Evolutionary conservation across 2,329 filamentous ascomycete species (phyloP), one percentile per base, ranked within the genome.

Genomic region (Penicillium sclerotiorum): DNA sequence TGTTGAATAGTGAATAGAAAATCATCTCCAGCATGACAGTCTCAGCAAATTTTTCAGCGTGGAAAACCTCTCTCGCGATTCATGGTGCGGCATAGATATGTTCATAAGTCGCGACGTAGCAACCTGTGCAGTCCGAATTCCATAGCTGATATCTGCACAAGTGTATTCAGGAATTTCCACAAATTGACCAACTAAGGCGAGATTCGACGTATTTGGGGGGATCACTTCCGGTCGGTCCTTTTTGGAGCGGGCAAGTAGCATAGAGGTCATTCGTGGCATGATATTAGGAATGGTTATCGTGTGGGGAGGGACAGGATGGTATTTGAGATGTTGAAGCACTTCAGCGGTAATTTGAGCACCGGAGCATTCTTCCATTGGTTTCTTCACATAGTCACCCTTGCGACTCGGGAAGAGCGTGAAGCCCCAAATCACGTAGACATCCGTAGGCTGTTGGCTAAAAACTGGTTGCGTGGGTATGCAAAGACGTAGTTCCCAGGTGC

Each of bases 381-480:
- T 43, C 15, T 11, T 15, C 9, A 43, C 25, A 22, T 20, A 43
- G 3, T 71, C 62, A 6, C 74, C 73, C 2, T 56, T 43, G 30
- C 60, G 53, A 13, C 68, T 65, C 1, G 72, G 70, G n/a, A 68
- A 65, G n/a, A 75, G 62, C 2, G 66, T 67, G 46, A 72, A 75
- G 5, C 73, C 71, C 72, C 73, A 74, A 36, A 75, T 60, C 7
- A 73, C 69, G 15, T 67, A 59, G 23, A 68, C 60, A 32, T 62
- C 53, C 37, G 49, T 33, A 5, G 65, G 63, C 47, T 77, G 74
- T 27, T 64, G 62, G 22, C 65, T 58, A 50, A 76, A 75, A 47
- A 76, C 64, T 7, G 73, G 74, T 45, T 78, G 75, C 9, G 60
- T 61, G 15, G 73, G 73, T 36, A 77, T 59, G 3, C 67, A 71